These are phyloP conservation scores for Decorospora gaudefroyi DNA, from an alignment of 2,329 filamentous ascomycete species.

Conservation along the genomic window DNA sequence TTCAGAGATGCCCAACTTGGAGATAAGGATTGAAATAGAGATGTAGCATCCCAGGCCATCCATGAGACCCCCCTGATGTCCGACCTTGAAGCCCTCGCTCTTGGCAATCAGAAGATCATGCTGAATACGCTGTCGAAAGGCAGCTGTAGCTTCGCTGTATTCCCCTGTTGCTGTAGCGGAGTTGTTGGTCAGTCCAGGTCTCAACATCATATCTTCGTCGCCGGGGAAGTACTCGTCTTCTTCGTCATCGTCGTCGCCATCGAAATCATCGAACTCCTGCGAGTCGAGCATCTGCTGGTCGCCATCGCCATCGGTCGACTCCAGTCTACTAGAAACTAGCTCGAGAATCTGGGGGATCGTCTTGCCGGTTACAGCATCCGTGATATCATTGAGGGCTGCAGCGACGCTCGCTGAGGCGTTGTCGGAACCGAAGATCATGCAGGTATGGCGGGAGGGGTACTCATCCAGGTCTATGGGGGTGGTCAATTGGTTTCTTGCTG, in stretches of 20 bases:
- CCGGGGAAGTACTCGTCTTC: slow-evolving; percentile 43
- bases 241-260: slow-evolving; percentile 42
- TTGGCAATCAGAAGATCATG: slow-evolving; percentile 66
- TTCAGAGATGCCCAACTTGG: slow-evolving; percentile 72
- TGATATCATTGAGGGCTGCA: slow-evolving; percentile 52
- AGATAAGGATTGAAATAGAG: slow-evolving; percentile 69
- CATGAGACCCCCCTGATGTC: slow-evolving; percentile 60
- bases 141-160: slow-evolving; percentile 30
- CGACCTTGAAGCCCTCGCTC: slow-evolving; percentile 70
- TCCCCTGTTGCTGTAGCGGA: neutral
- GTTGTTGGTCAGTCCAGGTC: slow-evolving; percentile 20
- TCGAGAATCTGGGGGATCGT: slow-evolving; percentile 56
- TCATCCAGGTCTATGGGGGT: slow-evolving; percentile 58
- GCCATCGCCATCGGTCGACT: slow-evolving; percentile 48
- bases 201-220: slow-evolving; percentile 48
- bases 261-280: slow-evolving; percentile 40
- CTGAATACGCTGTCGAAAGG: slow-evolving; percentile 53
- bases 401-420: slow-evolving; percentile 52
- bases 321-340: slow-evolving; percentile 49
- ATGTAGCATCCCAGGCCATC: slow-evolving; percentile 58
- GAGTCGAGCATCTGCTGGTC: slow-evolving; percentile 52
- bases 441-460: slow-evolving; percentile 64
- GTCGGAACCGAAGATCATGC: slow-evolving; percentile 60
- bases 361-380: slow-evolving; percentile 51
- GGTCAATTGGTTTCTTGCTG: neutral